phyloP scores from a whole-genome alignment of 1,139 yeast genomes.

The Zygoascus hellenicus region DNA sequence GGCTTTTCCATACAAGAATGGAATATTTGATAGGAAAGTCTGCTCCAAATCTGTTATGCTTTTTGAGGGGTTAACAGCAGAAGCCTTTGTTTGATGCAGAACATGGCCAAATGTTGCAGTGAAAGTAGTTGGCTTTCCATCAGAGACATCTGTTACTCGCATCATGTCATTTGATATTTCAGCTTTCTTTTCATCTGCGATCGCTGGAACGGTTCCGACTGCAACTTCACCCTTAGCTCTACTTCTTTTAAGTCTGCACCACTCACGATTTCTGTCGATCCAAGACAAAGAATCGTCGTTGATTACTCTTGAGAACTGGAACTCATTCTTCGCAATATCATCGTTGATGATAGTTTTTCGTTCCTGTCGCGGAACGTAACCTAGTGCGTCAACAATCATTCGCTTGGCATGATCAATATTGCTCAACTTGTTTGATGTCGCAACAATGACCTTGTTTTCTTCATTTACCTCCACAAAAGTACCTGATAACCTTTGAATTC shows the following conservation, averaged over 20 bases:
- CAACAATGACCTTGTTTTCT: slow-evolving; percentile 19
- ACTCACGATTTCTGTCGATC: slow-evolving; percentile 26
- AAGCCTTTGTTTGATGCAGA: slow-evolving; percentile 21
- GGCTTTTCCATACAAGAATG: slow-evolving; percentile 26
- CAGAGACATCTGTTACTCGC: not conserved
- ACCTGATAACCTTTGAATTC: slow-evolving; percentile 31
- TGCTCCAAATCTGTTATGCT: slow-evolving; percentile 14
- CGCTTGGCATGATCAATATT: slow-evolving; percentile 26
- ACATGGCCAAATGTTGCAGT: slow-evolving; percentile 34
- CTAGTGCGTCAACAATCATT: slow-evolving; percentile 23
- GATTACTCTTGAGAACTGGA: slow-evolving; percentile 20
- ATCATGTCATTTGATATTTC: not conserved
- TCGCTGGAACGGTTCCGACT: not conserved
- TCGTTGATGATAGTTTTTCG: slow-evolving; percentile 21
- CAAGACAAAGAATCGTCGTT: slow-evolving; percentile 33
- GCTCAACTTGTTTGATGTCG: slow-evolving; percentile 21
- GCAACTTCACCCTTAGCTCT: slow-evolving; percentile 8
- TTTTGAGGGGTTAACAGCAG: not conserved
- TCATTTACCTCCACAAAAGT: slow-evolving; percentile 25
- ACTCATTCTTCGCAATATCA: slow-evolving; percentile 13
- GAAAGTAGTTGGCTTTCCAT: slow-evolving; percentile 21
- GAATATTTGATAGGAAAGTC: slow-evolving; percentile 30
- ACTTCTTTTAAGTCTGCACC: slow-evolving; percentile 27
- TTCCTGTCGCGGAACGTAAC: slow-evolving; percentile 18
- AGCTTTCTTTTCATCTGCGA: slow-evolving; percentile 7